Evolutionary conservation across 495 filamentous ascomycete genomes (phyloP).

Genomic region (Pyronema omphalodes): DNA sequence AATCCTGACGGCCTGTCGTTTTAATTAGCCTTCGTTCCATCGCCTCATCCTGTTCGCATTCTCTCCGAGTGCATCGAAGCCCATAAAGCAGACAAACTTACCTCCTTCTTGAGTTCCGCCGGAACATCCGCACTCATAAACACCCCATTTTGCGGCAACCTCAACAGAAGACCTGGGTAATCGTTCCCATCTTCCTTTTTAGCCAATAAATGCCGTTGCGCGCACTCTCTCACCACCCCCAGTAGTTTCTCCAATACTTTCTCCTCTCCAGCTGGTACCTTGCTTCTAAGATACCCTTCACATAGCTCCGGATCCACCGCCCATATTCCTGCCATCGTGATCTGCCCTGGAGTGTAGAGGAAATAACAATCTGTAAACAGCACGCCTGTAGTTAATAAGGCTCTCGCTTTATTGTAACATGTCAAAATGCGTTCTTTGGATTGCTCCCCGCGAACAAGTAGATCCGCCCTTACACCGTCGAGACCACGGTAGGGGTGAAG

Average conservation of each 20-base stretch:
- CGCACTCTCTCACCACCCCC: constrained; percentile 12
- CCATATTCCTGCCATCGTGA: constrained; percentile 64
- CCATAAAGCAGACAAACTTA: constrained; percentile 20
- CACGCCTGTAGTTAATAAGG: constrained; percentile 57
- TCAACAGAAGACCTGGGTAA: constrained; percentile 12
- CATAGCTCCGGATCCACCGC: constrained; percentile 56
- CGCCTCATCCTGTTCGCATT: background rate
- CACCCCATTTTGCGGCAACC: constrained; percentile 19
- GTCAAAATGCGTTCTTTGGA: constrained; percentile 34
- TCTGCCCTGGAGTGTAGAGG: constrained; percentile 85
- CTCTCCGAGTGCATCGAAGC: background rate
- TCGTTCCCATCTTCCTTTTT: constrained; percentile 7
- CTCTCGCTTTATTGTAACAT: constrained; percentile 52
- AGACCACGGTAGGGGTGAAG: constrained; percentile 78
- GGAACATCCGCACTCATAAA: constrained; percentile 10
- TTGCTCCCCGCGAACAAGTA: constrained; percentile 33
- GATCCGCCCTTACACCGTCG: constrained; percentile 70
- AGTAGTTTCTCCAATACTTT: constrained; percentile 34
- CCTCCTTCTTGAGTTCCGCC: constrained; percentile 27
- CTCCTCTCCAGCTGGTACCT: constrained; percentile 35
- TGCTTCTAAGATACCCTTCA: constrained; percentile 52
- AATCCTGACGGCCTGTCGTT: constrained; percentile 23
- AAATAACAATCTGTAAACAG: constrained; percentile 87
- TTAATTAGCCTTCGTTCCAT: background rate
- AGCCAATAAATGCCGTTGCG: constrained; percentile 9